Evolutionary conservation across 768 basidiomycete species (phyloP), one percentile per base, ranked within the genome.

Genomic region (Suillus luteus): DNA sequence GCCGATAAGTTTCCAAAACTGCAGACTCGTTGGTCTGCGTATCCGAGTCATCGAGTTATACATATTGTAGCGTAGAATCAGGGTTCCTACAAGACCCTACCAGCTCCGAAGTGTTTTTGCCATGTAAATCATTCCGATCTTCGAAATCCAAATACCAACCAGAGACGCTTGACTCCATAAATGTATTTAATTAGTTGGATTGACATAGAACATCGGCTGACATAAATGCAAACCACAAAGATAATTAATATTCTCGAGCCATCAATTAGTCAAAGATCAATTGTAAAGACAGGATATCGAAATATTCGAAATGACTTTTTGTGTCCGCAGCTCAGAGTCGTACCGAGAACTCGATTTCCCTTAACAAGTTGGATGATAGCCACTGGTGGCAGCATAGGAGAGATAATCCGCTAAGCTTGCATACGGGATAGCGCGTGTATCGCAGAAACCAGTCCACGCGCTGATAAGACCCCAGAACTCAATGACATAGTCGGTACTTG

Each of bases 401-500:
- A 71, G 65, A 37, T 71, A 71, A 63, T 67, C 67, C 3, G 71
- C 71, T 2, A 71, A 59, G 55, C 67, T 72, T 27, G 35, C 15
- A 55, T 72, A 72, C 4, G 67, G 69, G 22, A 71, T 71, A 14
- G 68, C 44, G 17, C 58, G 59, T 12, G 65, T 73, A 33, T 44
- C 62, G 31, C 71, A 71, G 10, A 63, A 65, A 12, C 71, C 71
- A 1, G 70, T 71, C 70, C 71, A 71, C 19, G 71, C 71, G 43
- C 65, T 68, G 44, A 72, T 62, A 14, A 62, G 15, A 22, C 48
- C 61, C 71, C 71, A 71, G 55, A 71, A 68, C 19, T 60, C 68
- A 40, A 63, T 62, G 17, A 71, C 63, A 35, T 72, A 72, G 43
- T 68, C 59, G 22, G 51, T 6, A 3, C 71, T 71, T 35, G 49